These are phyloP conservation scores for Picea abies DNA, from an alignment of 83 land plant genomes.

Conservation along the genomic window DNA sequence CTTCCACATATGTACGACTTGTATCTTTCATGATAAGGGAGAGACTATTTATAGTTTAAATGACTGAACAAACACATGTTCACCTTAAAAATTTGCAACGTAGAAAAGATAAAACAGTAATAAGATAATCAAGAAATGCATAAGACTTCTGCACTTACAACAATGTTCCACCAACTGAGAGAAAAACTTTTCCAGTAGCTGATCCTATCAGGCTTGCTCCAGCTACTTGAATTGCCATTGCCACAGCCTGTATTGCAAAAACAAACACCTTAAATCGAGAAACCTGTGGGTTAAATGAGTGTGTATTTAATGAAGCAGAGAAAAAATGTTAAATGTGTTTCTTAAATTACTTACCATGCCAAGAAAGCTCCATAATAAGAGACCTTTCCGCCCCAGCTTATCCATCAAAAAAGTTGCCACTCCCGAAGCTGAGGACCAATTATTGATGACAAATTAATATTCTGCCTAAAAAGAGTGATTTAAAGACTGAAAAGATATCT, in stretches of 20 bases:
- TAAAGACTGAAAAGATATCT: neutral
- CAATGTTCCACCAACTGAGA: conserved; percentile 79
- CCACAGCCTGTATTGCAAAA: conserved; percentile 43
- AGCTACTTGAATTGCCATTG: conserved; percentile 65
- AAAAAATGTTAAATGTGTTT: neutral
- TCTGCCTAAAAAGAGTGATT: neutral
- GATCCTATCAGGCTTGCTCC: conserved; percentile 40
- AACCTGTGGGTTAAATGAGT: neutral
- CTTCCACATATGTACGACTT: too few relatives aligned
- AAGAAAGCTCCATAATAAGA: conserved; percentile 66
- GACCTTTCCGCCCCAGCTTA: conserved; percentile 68
- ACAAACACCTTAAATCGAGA: neutral
- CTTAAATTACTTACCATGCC: conserved; percentile 63
- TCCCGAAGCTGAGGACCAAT: conserved; percentile 52
- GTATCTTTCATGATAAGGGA: too few relatives aligned
- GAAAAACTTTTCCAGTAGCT: conserved; percentile 23
- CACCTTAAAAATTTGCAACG: too few relatives aligned
- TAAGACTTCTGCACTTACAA: conserved; percentile 44
- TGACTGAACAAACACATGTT: too few relatives aligned
- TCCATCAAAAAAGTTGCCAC: conserved; percentile 82
- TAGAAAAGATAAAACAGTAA: neutral
- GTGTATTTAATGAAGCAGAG: too few relatives aligned
- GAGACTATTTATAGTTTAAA: too few relatives aligned
- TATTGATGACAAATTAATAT: neutral
- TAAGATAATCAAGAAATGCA: neutral